Percentiles rank a stretch among this genome's conserved stretches.
Evolutionary conservation across 1,284 basidiomycete species (phyloP).

Genomic region (Rhodotorula sp.): DNA sequence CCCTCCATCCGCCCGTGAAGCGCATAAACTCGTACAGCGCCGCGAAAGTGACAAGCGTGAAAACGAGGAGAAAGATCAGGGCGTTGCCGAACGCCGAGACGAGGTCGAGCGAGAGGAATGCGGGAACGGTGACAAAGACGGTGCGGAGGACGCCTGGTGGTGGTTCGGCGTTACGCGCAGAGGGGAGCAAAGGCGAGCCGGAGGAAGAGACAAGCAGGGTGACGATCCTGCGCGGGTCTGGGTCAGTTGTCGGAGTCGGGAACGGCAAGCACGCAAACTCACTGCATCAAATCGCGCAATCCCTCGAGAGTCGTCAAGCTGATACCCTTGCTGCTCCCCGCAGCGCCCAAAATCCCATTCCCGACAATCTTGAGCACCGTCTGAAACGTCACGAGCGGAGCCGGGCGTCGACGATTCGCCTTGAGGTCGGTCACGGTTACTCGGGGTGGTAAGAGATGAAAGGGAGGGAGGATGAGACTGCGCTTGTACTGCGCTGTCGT

Average conservation of each 20-base stretch:
- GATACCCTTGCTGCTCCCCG: conserved; percentile 20
- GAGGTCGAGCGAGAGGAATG: conserved; percentile 43
- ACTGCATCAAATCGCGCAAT: conserved; percentile 38
- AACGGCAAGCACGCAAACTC: not conserved
- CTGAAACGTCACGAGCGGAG: conserved; percentile 14
- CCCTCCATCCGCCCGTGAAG: conserved; percentile 42
- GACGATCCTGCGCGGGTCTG: conserved; percentile 15
- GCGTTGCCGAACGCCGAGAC: conserved; percentile 43
- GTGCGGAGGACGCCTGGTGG: not conserved
- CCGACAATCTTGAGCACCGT: not conserved
- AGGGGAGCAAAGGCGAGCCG: conserved; percentile 8
- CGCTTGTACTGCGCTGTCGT: too few relatives aligned
- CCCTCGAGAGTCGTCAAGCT: conserved; percentile 34
- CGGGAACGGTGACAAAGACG: conserved; percentile 40
- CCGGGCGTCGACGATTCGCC: conserved; percentile 32
- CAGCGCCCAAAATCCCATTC: conserved; percentile 14
- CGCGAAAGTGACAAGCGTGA: conserved; percentile 26
- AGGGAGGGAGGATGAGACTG: conserved; percentile 38
- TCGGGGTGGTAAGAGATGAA: conserved; percentile 41
- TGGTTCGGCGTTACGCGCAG: not conserved
- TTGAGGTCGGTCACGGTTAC: conserved; percentile 43
- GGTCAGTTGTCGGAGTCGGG: not conserved
- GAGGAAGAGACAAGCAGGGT: conserved; percentile 13
- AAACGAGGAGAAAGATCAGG: conserved; percentile 39
- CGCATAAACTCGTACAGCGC: conserved; percentile 42